Percentiles rank a stretch among this genome's conserved stretches.
phyloP scores from a whole-genome alignment of 2,329 filamentous ascomycete species.

The Phialophora macrospora region DNA sequence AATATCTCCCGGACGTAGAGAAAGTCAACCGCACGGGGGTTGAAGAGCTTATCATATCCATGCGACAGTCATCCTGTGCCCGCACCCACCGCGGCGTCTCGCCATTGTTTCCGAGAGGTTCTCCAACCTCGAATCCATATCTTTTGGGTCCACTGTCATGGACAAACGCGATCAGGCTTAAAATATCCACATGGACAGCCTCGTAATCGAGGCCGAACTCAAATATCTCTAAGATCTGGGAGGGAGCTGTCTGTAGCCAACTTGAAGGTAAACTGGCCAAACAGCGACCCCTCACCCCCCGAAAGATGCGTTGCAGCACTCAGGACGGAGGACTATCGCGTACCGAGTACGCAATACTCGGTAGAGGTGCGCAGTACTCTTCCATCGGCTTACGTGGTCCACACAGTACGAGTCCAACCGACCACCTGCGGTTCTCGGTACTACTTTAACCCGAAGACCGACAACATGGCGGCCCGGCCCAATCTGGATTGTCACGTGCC shows the following conservation, averaged over 20 bases:
- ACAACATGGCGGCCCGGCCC: no score
- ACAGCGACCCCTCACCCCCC: not conserved
- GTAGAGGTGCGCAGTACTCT: no score
- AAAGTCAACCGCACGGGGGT: not conserved
- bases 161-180: no score
- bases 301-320: not conserved
- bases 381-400: no score
- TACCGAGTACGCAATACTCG: no score
- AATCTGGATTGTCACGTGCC: not conserved
- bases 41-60: not conserved
- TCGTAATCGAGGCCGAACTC: not conserved
- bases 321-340: not conserved
- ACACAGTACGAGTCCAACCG: not conserved
- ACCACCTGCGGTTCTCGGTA: not conserved
- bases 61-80: not conserved
- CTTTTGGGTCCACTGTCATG: not conserved
- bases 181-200: not conserved
- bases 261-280: not conserved
- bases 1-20: not conserved
- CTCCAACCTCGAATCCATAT: not conserved
- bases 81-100: not conserved
- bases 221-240: not conserved
- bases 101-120: constrained; percentile 5
- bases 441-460: not conserved
- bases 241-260: not conserved